phyloP scores from a whole-genome alignment of 148 eudicot species.

The Cornus suecica region DNA sequence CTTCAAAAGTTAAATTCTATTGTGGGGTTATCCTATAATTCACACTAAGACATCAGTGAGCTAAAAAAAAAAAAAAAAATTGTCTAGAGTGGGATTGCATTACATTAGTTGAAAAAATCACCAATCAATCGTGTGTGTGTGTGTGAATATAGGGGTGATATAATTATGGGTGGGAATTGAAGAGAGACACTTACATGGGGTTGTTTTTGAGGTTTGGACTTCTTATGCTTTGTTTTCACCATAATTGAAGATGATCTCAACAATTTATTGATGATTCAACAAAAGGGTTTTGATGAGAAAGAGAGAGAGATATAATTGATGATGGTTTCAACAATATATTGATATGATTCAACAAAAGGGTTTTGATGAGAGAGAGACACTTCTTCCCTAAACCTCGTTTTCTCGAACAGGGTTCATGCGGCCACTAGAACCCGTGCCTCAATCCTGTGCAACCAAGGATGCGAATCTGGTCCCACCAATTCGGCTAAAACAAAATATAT shows the following conservation, averaged over 20 bases:
- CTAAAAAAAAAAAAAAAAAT: neutral
- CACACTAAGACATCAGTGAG: neutral
- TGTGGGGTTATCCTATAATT: neutral
- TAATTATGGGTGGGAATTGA: neutral
- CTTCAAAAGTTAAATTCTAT: no score
- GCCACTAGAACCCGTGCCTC: neutral
- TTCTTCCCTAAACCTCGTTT: neutral
- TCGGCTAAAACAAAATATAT: no score
- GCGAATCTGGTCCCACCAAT: no score
- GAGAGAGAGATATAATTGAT: neutral
- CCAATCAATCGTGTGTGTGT: neutral
- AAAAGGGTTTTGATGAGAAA: neutral
- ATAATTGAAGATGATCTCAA: slow-evolving; percentile 22
- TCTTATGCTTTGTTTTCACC: slow-evolving; percentile 77
- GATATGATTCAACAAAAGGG: neutral
- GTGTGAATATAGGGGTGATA: neutral
- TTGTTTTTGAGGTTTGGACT: slow-evolving; percentile 52
- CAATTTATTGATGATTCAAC: neutral
- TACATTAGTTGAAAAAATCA: neutral
- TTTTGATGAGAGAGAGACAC: neutral
- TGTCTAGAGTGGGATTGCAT: neutral
- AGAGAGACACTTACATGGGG: slow-evolving; percentile 39
- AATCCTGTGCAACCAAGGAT: no score
- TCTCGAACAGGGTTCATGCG: neutral
- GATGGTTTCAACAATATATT: neutral